Conservation (phyloP, 164 flowering plant genomes). For the Paratinospora sagittata region DNA sequence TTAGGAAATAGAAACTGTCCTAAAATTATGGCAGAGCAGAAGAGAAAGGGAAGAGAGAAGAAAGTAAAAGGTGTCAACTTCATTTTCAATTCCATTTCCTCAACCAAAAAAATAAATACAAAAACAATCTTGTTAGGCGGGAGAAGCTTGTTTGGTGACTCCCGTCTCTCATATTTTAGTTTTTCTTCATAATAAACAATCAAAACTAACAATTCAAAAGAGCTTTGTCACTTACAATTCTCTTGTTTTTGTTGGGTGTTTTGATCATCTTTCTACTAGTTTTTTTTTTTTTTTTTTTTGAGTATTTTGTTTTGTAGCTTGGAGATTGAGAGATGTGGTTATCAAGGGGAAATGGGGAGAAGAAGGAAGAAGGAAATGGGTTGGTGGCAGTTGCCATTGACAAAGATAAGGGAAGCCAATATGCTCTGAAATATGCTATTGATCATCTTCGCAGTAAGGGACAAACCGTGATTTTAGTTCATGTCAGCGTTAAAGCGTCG, state of each 20-base stretch:
- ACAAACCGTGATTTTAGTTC: constrained; percentile 47
- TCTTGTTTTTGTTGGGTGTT: not conserved
- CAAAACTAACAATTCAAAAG: not conserved
- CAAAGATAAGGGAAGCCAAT: constrained; percentile 65
- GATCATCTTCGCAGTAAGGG: constrained; percentile 45
- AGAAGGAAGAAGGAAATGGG: constrained; percentile 22
- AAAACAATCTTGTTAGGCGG: not conserved
- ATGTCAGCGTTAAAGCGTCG: constrained; percentile 38
- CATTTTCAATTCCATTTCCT: not conserved
- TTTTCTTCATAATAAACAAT: too few relatives aligned
- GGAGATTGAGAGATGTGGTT: constrained; percentile 18
- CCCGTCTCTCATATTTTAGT: not conserved
- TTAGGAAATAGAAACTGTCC: constrained; percentile 6
- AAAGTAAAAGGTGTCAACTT: not conserved
- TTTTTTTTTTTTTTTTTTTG: not conserved
- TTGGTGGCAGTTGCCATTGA: constrained; percentile 72
- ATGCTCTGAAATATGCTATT: constrained; percentile 73
- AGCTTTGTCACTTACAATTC: not conserved
- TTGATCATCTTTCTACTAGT: too few relatives aligned
- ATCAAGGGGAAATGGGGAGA: constrained; percentile 8
- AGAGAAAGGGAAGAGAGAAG: not conserved
- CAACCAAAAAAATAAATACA: not conserved
- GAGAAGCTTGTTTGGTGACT: not conserved
- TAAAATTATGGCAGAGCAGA: not conserved
- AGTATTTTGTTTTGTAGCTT: too few relatives aligned